Evolutionary conservation across 768 basidiomycete species (phyloP).

Genomic region (Tricholoma sp.): DNA sequence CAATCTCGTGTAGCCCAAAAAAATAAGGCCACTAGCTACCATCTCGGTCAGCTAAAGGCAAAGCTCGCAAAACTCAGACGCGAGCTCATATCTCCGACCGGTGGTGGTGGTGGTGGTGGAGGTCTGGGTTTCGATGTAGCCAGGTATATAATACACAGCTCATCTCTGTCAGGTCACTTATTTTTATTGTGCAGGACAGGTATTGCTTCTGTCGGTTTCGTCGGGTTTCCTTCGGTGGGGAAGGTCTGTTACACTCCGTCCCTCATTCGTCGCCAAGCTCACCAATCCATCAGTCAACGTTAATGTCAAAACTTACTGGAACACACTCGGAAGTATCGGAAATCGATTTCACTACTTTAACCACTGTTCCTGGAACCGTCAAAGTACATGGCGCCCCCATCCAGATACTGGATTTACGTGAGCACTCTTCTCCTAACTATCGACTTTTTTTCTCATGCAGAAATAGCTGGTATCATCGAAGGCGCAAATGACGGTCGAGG

Average conservation of each 20-base stretch:
- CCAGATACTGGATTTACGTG: constrained; percentile 89
- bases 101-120: constrained; percentile 80
- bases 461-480: constrained; percentile 90
- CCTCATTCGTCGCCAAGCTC: background rate
- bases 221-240: constrained; percentile 91
- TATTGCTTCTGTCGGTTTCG: constrained; percentile 94
- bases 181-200: constrained; percentile 58
- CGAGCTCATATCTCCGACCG: constrained; percentile 79
- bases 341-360: constrained; percentile 95
- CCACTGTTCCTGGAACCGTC: constrained; percentile 91
- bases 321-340: constrained; percentile 95
- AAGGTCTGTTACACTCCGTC: constrained; percentile 47
- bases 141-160: constrained; percentile 25
- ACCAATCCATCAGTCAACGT: constrained; percentile 56
- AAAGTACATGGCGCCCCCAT: constrained; percentile 96
- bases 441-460: background rate
- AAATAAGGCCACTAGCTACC: constrained; percentile 95
- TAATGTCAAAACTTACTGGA: constrained; percentile 95
- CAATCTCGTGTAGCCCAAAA: constrained; percentile 68
- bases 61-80: constrained; percentile 96
- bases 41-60: constrained; percentile 94
- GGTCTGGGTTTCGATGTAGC: constrained; percentile 96
- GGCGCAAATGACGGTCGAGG: constrained; percentile 96
- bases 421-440: constrained; percentile 22
- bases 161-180: background rate